Evolutionary conservation across 1,139 yeast species (phyloP).

Genomic region (Pneumocystis canis): DNA sequence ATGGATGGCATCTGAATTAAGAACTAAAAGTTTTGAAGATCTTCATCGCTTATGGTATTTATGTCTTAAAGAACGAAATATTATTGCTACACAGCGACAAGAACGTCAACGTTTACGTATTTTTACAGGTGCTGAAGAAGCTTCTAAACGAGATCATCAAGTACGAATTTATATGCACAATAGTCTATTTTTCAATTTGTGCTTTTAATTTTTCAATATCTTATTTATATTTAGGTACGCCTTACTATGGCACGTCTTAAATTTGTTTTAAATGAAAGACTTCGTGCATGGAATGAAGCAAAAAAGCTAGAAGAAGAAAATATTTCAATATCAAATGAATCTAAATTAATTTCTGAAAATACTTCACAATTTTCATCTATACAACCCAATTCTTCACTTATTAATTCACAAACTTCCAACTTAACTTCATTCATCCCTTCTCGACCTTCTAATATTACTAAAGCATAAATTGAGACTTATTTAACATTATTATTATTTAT

Average conservation of each 20-base stretch:
- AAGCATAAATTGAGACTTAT: neutral
- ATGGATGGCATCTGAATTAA: constrained; percentile 78
- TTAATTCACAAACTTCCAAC: neutral
- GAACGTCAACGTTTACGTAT: constrained; percentile 24
- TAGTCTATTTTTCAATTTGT: neutral
- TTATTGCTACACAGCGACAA: constrained; percentile 59
- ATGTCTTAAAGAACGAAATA: constrained; percentile 68
- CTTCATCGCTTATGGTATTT: constrained; percentile 83
- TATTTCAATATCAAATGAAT: neutral
- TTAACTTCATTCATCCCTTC: neutral
- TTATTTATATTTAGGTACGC: constrained; percentile 6
- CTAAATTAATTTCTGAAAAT: neutral
- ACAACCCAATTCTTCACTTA: neutral
- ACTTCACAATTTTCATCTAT: neutral
- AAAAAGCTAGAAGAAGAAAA: constrained; percentile 9
- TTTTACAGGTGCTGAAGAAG: neutral
- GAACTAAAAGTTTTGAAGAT: constrained; percentile 85
- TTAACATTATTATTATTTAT: neutral
- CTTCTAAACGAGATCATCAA: neutral
- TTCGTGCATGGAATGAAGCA: constrained; percentile 11
- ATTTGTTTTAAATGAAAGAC: constrained; percentile 13
- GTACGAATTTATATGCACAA: neutral
- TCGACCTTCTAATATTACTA: neutral
- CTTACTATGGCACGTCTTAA: constrained; percentile 14
- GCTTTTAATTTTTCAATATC: neutral